Percentiles rank a stretch among this genome's conserved stretches.
Conservation (phyloP, 73 alveolate genomes). For the Paramecium bursaria region DNA sequence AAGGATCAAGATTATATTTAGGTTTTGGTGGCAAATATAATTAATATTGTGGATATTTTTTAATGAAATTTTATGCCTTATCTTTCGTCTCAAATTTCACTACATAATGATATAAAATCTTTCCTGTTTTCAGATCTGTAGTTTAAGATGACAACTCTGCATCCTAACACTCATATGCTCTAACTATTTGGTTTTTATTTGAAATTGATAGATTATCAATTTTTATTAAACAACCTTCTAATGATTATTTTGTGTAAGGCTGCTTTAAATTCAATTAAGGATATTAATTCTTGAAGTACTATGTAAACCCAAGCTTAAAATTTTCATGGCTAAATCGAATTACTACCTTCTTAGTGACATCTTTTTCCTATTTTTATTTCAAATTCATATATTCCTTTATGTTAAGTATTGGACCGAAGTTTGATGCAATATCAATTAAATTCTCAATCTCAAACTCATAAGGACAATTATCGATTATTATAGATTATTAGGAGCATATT, state of each 20-base stretch:
- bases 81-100: neutral
- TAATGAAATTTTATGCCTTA: neutral
- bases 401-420: constrained; percentile 33
- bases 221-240: neutral
- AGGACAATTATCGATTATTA: neutral
- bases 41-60: neutral
- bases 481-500: constrained; percentile 29
- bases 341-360: constrained; percentile 6
- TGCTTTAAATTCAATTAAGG: no score
- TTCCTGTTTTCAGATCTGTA: constrained; percentile 4
- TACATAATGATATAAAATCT: neutral
- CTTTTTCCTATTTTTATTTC: no score
- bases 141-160: neutral
- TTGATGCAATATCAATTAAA: neutral
- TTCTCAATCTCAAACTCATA: neutral
- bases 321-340: neutral
- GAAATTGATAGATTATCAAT: neutral
- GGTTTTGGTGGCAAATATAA: neutral
- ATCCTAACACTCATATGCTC: neutral
- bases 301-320: neutral
- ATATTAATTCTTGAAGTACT: neutral
- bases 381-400: constrained; percentile 14
- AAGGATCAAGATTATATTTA: constrained; percentile 11
- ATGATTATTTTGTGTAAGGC: neutral
- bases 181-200: neutral